These are phyloP conservation scores for Termitomyces bulborhizus DNA, from an alignment of 768 basidiomycete genomes.

Conservation along the genomic window DNA sequence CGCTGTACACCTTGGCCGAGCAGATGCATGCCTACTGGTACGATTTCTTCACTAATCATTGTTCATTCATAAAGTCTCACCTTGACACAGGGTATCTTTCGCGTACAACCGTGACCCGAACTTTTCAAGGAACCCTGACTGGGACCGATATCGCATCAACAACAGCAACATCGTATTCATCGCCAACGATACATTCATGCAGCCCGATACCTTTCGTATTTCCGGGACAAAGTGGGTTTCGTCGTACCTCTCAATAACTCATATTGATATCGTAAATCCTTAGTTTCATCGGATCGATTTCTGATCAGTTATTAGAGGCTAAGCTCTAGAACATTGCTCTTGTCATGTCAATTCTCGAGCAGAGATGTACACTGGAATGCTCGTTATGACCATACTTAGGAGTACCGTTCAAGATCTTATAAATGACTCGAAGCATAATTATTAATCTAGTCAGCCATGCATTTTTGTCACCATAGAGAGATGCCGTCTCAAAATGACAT, in stretches of 20 bases:
- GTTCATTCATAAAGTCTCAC: neutral
- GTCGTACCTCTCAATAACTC: neutral
- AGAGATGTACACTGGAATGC: neutral
- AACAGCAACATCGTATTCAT: slow-evolving; percentile 7
- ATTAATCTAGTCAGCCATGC: too few relatives aligned
- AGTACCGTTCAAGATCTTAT: neutral
- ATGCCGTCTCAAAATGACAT: neutral
- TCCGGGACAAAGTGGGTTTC: slow-evolving; percentile 8
- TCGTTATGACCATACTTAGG: neutral
- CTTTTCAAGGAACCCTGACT: slow-evolving; percentile 3
- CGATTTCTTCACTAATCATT: neutral
- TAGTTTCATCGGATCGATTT: slow-evolving; percentile 15
- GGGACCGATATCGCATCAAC: slow-evolving; percentile 6
- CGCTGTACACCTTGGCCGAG: slow-evolving; percentile 10
- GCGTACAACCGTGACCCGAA: slow-evolving; percentile 12
- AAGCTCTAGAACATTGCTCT: neutral
- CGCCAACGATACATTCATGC: slow-evolving; percentile 7
- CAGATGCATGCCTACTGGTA: slow-evolving; percentile 16
- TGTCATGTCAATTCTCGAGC: neutral
- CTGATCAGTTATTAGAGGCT: slow-evolving; percentile 13
- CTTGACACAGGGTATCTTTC: slow-evolving; percentile 11
- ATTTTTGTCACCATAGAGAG: neutral
- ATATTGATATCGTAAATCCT: neutral
- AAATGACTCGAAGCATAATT: too few relatives aligned
- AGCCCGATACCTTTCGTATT: slow-evolving; percentile 11